These are phyloP conservation scores for Hypoxylon sp. DNA, from an alignment of 2,329 filamentous ascomycete species.

Conservation along the genomic window DNA sequence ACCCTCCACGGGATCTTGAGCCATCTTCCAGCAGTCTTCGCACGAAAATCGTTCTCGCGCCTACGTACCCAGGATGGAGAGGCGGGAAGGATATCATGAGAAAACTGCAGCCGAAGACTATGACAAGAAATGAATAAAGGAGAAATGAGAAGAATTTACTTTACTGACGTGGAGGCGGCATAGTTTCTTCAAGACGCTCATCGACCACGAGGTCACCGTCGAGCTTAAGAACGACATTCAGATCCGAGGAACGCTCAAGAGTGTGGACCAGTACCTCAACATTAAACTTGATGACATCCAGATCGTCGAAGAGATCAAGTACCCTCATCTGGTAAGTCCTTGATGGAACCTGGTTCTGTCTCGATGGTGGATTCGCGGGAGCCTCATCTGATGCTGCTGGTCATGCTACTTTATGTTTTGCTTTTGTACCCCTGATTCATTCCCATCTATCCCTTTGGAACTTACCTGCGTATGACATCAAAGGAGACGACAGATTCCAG, in stretches of 20 bases:
- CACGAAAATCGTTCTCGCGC: too few species aligned
- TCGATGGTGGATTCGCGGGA: too few species aligned
- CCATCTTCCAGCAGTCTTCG: not conserved
- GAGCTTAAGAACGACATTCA: constrained; percentile 99
- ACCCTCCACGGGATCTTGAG: not conserved
- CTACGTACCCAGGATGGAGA: too few species aligned
- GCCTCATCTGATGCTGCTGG: too few species aligned
- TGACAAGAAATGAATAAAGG: not conserved
- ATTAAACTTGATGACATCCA: constrained; percentile 97
- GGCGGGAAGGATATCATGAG: not conserved
- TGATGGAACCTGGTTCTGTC: not conserved
- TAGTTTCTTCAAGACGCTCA: constrained; percentile 98
- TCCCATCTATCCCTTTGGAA: too few species aligned
- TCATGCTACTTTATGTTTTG: too few species aligned
- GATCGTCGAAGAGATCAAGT: constrained; percentile 91
- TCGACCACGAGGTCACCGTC: constrained; percentile 95
- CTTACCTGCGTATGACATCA: too few species aligned
- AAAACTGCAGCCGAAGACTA: not conserved
- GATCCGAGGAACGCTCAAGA: constrained; percentile 94
- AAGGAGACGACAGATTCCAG: too few species aligned
- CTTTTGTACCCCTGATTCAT: too few species aligned
- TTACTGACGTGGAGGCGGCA: constrained; percentile 9
- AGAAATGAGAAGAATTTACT: not conserved
- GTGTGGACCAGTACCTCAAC: constrained; percentile 98
- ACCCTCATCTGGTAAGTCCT: constrained; percentile 81